phyloP scores from a whole-genome alignment of 345 rosid species.

The Salix udensis region DNA sequence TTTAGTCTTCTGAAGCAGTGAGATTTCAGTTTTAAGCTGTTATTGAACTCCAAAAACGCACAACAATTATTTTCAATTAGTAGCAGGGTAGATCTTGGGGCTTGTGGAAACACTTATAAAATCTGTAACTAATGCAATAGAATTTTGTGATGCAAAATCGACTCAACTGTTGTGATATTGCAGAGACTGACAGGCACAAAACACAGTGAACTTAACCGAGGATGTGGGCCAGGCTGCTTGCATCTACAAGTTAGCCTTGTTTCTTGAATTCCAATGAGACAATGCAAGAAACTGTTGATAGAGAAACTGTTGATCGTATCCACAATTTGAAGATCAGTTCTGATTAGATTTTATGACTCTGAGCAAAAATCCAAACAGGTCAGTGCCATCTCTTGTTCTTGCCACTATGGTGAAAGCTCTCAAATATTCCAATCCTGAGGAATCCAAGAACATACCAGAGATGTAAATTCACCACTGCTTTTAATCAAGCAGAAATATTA shows the following conservation, averaged over 20 bases:
- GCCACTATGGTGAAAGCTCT: conserved; percentile 3
- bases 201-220: conserved; percentile 84
- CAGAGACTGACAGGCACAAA: conserved; percentile 70
- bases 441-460: neutral
- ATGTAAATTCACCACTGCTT: neutral
- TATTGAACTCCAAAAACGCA: neutral
- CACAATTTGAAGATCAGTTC: conserved; percentile 41
- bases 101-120: neutral
- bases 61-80: neutral
- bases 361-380: conserved; percentile 12
- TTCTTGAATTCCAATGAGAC: conserved; percentile 49
- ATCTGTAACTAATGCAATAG: neutral
- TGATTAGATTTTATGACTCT: conserved; percentile 23
- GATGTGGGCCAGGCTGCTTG: conserved; percentile 97
- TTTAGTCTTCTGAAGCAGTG: neutral
- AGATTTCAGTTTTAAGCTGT: neutral
- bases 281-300: conserved; percentile 30
- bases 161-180: conserved; percentile 11
- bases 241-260: conserved; percentile 91
- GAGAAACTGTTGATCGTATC: conserved; percentile 31
- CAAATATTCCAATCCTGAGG: neutral
- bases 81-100: neutral
- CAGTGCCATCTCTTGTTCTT: conserved; percentile 5
- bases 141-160: neutral
- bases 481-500: neutral